Evolutionary conservation across 177 flowering plant species (phyloP).

Genomic region (Vitis hybrid): DNA sequence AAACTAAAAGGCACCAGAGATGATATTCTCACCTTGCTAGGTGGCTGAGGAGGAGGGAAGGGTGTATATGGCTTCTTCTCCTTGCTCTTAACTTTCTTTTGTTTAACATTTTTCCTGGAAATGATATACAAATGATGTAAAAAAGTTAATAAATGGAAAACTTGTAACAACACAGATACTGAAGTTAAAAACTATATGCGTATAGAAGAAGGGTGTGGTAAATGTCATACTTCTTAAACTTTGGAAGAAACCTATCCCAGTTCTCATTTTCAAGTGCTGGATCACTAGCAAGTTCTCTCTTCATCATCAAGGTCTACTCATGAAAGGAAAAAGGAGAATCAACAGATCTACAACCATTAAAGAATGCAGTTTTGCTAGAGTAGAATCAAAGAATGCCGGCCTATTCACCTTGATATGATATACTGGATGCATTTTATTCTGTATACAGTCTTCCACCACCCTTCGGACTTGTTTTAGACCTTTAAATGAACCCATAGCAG

Average conservation of each 20-base stretch:
- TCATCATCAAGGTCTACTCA: conserved; percentile 65
- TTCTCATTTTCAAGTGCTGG: conserved; percentile 79
- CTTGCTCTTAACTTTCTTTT: conserved; percentile 74
- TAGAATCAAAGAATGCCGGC: neutral
- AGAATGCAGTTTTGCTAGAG: neutral
- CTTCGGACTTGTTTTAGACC: conserved; percentile 88
- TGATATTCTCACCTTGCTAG: conserved; percentile 72
- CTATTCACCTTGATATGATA: conserved; percentile 73
- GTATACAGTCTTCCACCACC: conserved; percentile 90
- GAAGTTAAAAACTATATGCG: neutral
- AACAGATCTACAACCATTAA: neutral
- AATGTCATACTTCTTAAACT: conserved; percentile 77
- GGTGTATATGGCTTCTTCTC: conserved; percentile 95
- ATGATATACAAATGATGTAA: neutral
- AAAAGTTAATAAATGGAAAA: neutral
- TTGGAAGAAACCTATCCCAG: conserved; percentile 98
- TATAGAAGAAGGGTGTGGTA: neutral
- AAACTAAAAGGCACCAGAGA: neutral
- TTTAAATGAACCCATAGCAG: conserved; percentile 96
- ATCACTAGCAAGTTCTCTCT: conserved; percentile 78
- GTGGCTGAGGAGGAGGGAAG: conserved; percentile 93
- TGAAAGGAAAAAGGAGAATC: conserved; percentile 19
- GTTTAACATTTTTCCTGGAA: conserved; percentile 87
- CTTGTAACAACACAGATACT: neutral
- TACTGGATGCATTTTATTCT: conserved; percentile 82